Evolutionary conservation across 1,284 basidiomycete species (phyloP).

Genomic region (Hemileia vastatrix): DNA sequence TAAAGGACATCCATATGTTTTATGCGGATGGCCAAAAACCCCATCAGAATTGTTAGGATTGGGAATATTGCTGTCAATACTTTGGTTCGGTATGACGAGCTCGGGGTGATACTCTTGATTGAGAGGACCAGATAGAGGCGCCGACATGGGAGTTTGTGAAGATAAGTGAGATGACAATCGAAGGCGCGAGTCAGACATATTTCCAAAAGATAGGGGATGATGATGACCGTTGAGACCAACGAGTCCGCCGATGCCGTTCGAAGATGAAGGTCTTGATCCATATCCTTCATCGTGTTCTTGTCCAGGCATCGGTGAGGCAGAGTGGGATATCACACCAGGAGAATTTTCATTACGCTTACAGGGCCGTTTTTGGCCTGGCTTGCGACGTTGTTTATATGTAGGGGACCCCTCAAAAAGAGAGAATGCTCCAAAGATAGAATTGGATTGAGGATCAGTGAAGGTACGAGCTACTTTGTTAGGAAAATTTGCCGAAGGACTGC

Average conservation of each 20-base stretch:
- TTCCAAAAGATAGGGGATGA: no score
- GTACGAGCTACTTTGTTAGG: conserved; percentile 29
- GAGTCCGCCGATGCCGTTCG: background rate
- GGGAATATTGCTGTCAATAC: no score
- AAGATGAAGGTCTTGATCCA: conserved; percentile 18
- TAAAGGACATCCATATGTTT: conserved; percentile 66
- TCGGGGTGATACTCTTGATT: no score
- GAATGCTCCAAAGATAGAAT: conserved; percentile 57
- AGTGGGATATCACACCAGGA: conserved; percentile 17
- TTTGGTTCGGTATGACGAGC: no score
- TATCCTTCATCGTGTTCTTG: conserved; percentile 15
- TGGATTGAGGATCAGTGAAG: conserved; percentile 36
- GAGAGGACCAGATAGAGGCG: no score
- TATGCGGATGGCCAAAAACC: conserved; percentile 38
- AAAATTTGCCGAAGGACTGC: conserved; percentile 31
- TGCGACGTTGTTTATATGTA: conserved; percentile 74
- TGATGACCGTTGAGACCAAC: background rate
- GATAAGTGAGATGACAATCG: no score
- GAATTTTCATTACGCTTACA: conserved; percentile 12
- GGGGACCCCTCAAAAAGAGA: conserved; percentile 71
- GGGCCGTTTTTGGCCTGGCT: conserved; percentile 51
- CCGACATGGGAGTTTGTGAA: no score
- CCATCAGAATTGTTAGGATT: no score
- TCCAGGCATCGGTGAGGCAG: conserved; percentile 21
- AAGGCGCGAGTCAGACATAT: no score